These are phyloP conservation scores for Cymbidium sinense DNA, from an alignment of 106 monocot genomes.

Conservation along the genomic window DNA sequence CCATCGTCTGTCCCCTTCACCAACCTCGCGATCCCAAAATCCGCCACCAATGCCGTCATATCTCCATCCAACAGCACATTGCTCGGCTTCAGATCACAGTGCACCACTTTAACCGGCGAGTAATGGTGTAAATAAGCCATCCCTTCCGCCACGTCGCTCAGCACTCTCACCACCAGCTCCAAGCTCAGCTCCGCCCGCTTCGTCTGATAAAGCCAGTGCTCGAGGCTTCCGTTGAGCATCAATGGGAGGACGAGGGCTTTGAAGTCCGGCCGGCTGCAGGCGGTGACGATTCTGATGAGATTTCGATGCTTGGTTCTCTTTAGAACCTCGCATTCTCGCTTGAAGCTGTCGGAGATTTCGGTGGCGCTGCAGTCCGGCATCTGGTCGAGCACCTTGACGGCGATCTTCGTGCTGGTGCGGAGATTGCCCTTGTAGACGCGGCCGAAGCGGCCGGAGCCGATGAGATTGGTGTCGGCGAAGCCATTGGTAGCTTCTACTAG, in stretches of 20 bases:
- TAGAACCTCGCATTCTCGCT: slow-evolving; percentile 74
- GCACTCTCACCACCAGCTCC: slow-evolving; percentile 44
- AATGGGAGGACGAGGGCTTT: slow-evolving; percentile 78
- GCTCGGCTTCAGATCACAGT: slow-evolving; percentile 97
- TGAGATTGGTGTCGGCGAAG: slow-evolving; percentile 46
- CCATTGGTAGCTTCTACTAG: slow-evolving; percentile 63
- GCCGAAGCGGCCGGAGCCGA: slow-evolving; percentile 72
- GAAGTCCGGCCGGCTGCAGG: slow-evolving; percentile 81
- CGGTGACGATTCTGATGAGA: slow-evolving; percentile 75
- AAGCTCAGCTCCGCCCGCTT: slow-evolving; percentile 17
- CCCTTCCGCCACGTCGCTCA: slow-evolving; percentile 67
- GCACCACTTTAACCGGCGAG: slow-evolving; percentile 65
- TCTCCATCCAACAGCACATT: slow-evolving; percentile 83
- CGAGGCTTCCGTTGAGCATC: slow-evolving; percentile 85
- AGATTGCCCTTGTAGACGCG: slow-evolving; percentile 67
- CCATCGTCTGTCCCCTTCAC: slow-evolving; percentile 21
- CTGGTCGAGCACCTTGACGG: slow-evolving; percentile 66
- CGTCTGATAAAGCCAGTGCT: slow-evolving; percentile 36
- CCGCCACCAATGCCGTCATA: slow-evolving; percentile 73
- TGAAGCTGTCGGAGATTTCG: slow-evolving; percentile 45
- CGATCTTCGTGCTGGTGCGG: slow-evolving; percentile 34
- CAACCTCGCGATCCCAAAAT: slow-evolving; percentile 77
- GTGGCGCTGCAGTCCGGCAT: slow-evolving; percentile 5
- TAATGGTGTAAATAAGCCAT: slow-evolving; percentile 89
- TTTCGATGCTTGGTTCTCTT: slow-evolving; percentile 75